A percentile compares a stretch with the other conserved stretches of the same genome.
Conservation (phyloP, 2,329 filamentous ascomycete species). For the Ceratocystiopsis brevicomis region DNA sequence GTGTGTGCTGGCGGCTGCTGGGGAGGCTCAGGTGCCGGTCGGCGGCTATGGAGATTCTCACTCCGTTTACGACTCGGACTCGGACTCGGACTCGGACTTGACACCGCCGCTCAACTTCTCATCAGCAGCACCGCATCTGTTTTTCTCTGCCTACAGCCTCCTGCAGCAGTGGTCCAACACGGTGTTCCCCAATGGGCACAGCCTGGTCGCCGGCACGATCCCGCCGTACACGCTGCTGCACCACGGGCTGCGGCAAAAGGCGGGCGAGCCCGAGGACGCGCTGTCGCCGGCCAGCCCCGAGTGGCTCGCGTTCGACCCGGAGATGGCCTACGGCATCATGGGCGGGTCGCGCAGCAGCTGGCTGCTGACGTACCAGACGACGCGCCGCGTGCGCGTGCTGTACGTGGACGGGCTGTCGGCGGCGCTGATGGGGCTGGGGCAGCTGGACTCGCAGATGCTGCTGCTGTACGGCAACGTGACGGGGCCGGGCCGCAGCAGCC, state of each 20-base stretch:
- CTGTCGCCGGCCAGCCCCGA: constrained; percentile 26
- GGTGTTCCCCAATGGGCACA: constrained; percentile 30
- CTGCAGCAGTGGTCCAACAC: constrained; percentile 32
- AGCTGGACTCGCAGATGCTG: constrained; percentile 30
- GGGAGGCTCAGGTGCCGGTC: no score
- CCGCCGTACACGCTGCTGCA: constrained; percentile 28
- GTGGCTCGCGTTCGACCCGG: constrained; percentile 32
- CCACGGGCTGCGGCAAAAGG: constrained; percentile 21
- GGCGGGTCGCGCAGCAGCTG: constrained; percentile 23
- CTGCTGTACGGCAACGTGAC: constrained; percentile 27
- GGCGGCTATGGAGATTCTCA: no score
- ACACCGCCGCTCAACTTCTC: constrained; percentile 23
- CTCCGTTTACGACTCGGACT: neutral
- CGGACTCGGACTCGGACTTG: neutral
- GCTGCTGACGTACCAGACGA: constrained; percentile 30
- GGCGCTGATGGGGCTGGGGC: constrained; percentile 25
- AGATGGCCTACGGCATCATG: constrained; percentile 36
- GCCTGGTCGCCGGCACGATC: constrained; percentile 25
- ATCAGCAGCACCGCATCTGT: constrained; percentile 27
- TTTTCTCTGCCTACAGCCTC: constrained; percentile 26
- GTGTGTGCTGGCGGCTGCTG: no score
- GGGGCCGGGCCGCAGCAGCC: constrained; percentile 13
- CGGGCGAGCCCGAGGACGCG: constrained; percentile 11
- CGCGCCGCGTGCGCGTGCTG: constrained; percentile 21
- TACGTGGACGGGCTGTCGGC: constrained; percentile 34